Evolutionary conservation across 2,329 filamentous ascomycete genomes (phyloP).

Genomic region (Epichloe aotearoae): DNA sequence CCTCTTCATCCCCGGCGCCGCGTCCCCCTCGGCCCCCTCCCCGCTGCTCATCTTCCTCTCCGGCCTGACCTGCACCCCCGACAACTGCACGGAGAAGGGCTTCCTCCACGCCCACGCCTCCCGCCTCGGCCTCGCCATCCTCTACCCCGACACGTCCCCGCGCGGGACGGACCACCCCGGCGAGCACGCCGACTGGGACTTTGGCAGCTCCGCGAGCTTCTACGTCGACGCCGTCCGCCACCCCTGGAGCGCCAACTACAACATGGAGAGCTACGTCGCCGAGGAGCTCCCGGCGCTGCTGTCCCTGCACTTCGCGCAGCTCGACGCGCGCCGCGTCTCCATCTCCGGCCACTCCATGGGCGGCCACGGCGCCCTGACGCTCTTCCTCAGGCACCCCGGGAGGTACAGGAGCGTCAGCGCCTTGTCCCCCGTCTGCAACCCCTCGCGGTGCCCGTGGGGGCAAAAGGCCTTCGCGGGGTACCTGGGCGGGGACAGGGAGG

Average conservation of each 20-base stretch:
- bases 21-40: constrained; percentile 39
- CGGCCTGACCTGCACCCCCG: constrained; percentile 86
- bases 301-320: constrained; percentile 53
- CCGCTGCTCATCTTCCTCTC: constrained; percentile 89
- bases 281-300: constrained; percentile 70
- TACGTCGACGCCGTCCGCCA: constrained; percentile 75
- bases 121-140: constrained; percentile 72
- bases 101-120: constrained; percentile 82
- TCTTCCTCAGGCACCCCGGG: constrained; percentile 85
- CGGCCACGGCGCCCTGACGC: constrained; percentile 83
- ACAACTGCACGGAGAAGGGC: constrained; percentile 70
- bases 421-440: constrained; percentile 84
- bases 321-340: constrained; percentile 60
- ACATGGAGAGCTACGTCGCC: constrained; percentile 92
- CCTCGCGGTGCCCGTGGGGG: constrained; percentile 77
- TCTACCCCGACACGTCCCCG: constrained; percentile 92
- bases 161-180: constrained; percentile 68
- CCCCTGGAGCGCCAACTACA: constrained; percentile 68
- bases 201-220: constrained; percentile 85
- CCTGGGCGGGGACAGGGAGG: constrained; percentile 60
- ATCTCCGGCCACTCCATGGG: constrained; percentile 97
- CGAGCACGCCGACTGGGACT: constrained; percentile 83
- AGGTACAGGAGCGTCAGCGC: constrained; percentile 81
- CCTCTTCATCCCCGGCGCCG: constrained; percentile 73
- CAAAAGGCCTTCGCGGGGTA: constrained; percentile 92